Conservation (phyloP, 345 rosid species). For the Camelina sativa region DNA sequence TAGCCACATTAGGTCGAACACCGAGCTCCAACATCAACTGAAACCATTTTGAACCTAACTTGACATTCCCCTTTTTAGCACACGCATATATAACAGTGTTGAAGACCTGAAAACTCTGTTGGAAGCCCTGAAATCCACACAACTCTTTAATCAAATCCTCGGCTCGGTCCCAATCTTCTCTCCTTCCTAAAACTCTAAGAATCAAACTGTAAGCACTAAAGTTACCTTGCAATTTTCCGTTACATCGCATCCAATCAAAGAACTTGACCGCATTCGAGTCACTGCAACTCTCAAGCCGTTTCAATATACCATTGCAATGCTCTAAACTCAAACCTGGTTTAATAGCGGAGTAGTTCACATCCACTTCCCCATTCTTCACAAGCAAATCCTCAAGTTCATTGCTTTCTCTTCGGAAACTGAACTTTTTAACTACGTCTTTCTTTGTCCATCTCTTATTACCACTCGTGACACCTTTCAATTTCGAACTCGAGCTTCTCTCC, state of each 20-base stretch:
- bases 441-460: slow-evolving; percentile 42
- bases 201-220: slow-evolving; percentile 66
- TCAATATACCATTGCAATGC: slow-evolving; percentile 64
- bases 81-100: slow-evolving; percentile 72
- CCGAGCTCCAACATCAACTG: slow-evolving; percentile 72
- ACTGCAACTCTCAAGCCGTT: slow-evolving; percentile 65
- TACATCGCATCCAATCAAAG: slow-evolving; percentile 82
- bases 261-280: slow-evolving; percentile 61
- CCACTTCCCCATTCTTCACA: slow-evolving; percentile 50
- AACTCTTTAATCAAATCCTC: slow-evolving; percentile 59
- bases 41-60: slow-evolving; percentile 70
- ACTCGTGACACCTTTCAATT: slow-evolving; percentile 25
- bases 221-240: slow-evolving; percentile 66
- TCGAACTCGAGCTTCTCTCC: slow-evolving; percentile 40
- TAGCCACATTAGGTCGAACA: slow-evolving; percentile 76
- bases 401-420: slow-evolving; percentile 44
- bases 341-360: slow-evolving; percentile 59
- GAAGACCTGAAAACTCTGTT: slow-evolving; percentile 62
- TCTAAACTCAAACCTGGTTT: slow-evolving; percentile 56
- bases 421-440: slow-evolving; percentile 47
- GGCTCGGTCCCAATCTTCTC: slow-evolving; percentile 76
- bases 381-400: slow-evolving; percentile 47
- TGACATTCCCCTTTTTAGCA: slow-evolving; percentile 61
- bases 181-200: slow-evolving; percentile 74
- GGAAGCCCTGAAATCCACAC: slow-evolving; percentile 41